Evolutionary conservation across 2,329 filamentous ascomycete genomes (phyloP), one percentile per base, ranked within the genome.

Genomic region (Dryadomyces sulphureus): DNA sequence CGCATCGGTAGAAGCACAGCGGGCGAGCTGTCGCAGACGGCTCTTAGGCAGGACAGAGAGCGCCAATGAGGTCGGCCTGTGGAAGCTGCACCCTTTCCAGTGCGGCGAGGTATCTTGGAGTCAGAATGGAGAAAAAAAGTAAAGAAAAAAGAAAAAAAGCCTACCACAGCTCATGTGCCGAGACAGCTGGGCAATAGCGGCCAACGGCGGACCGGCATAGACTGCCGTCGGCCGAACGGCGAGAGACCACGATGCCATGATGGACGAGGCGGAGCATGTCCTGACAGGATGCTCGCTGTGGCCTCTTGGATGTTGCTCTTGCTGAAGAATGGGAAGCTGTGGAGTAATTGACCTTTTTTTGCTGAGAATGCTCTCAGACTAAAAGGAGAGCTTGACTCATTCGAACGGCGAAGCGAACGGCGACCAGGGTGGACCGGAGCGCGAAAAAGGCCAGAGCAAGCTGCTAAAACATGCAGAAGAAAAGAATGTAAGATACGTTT

Each of bases 1-100:
- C n/a, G n/a, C n/a, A n/a, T n/a, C n/a, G n/a, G n/a, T 59, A 11
- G 65, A 64, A 12, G 61, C 60, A 60, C 64, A 60, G 24, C 63
- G 65, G 45, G 65, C 59, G 32, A 65, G 55, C 42, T 65, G 59
- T 16, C 67, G 54, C 27, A 62, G 53, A 47, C 56, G 62, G 16
- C 17, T 21, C 56, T 55, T 35, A 45, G 52, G 24, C 14, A 43
- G 24, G 11, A 52, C 38, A n/a, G 52, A 47, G 38, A 60, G 48
- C 8, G 56, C 53, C 38, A 56, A 47, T n/a, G 54, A 32, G 27
- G 27, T 32, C 27, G 16, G 27, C 11, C 11, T 32, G 7, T 30
- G 5, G 27, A 32, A 32, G 27, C n/a, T n/a, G n/a, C n/a, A n/a
- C 11, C 25, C 36, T 22, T 5, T n/a, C 7, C 25, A 14, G 8